Base-by-base conservation (phyloP, 495 filamentous ascomycete genomes). In the Xylaria telfairii region DNA sequence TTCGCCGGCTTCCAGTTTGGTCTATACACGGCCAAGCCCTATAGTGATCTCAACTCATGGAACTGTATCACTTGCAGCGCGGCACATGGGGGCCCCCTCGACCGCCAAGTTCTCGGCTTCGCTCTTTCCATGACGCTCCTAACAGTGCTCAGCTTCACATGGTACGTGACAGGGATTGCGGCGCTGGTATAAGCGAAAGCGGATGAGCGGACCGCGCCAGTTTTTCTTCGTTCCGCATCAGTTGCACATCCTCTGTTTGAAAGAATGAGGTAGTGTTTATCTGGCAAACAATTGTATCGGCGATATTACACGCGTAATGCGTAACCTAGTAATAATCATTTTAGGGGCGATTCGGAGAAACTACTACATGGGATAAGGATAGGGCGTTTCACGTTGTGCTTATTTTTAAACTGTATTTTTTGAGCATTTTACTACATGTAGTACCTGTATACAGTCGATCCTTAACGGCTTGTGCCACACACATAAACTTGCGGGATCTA, bases 61-160 rank as follows among this genome's bases (percentile, higher is more conserved):
- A 83, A 81, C 83, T 89, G 82, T 75, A 89, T 89, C 0, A 93
- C 91, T 21, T 97, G 94, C 85, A 93, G 82, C 80, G 87, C 83
- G 28, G 94, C 92, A 10, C 69, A 92, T 37, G 89, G 89, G 9
- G 83, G 85, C 54, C 30, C 32, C n/a, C 82, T 89, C 71, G 91
- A 95, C 54, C 82, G 83, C 49, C 85, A 90, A 68, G 91, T 90
- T 3, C 73, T 98, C 9, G 89, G 90, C 56, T 92, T 93, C 70
- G 86, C 92, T 65, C 66, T 95, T 56, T 87, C 88, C 62, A 96
- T 96, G 92, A 88, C 86, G 51, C 71, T 87, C 24, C 82, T 96
- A 56, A 97, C 94, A 9, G 82, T 97, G 15, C 71, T 92, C 34
- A 93, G 93, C 56, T 97, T 97, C 78, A 92, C 92, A 62, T 97